Percentiles rank a stretch among this genome's conserved stretches.
phyloP scores from a whole-genome alignment of 352 stramenopile species.

The Sclerospora graminicola region DNA sequence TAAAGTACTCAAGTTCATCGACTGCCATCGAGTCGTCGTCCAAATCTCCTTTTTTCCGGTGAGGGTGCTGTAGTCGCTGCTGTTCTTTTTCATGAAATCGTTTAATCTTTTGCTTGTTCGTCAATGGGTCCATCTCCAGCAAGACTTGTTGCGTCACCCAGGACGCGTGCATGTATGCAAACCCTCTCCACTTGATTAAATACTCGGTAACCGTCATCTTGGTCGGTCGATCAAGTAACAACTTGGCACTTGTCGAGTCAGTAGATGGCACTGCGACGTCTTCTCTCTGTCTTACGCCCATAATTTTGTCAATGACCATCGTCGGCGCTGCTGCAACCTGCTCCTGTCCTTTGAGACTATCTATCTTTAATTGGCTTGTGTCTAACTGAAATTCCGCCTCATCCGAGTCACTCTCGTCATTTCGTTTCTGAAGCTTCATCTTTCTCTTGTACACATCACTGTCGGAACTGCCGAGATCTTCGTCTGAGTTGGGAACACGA shows the following conservation, averaged over 20 bases:
- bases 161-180: conserved; percentile 83
- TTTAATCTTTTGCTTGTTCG: conserved; percentile 84
- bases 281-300: conserved; percentile 54
- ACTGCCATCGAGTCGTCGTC: conserved; percentile 27
- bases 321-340: conserved; percentile 8
- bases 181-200: conserved; percentile 87
- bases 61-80: conserved; percentile 31
- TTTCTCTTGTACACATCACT: conserved; percentile 27
- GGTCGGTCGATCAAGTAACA: conserved; percentile 28
- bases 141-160: conserved; percentile 74
- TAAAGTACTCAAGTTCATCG: conserved; percentile 81
- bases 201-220: conserved; percentile 55
- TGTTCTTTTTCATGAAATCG: conserved; percentile 80
- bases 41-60: conserved; percentile 23
- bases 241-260: conserved; percentile 25
- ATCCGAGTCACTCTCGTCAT: conserved; percentile 27
- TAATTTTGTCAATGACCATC: conserved; percentile 87
- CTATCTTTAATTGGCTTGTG: conserved; percentile 23
- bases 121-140: conserved; percentile 65
- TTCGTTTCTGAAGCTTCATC: conserved; percentile 16
- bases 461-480: conserved; percentile 42
- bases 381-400: conserved; percentile 31
- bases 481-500: conserved; percentile 70
- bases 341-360: conserved; percentile 5
- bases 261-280: conserved; percentile 5